These are phyloP conservation scores for Anisodus acutangulus DNA, from an alignment of 257 asterid genomes.

Conservation along the genomic window DNA sequence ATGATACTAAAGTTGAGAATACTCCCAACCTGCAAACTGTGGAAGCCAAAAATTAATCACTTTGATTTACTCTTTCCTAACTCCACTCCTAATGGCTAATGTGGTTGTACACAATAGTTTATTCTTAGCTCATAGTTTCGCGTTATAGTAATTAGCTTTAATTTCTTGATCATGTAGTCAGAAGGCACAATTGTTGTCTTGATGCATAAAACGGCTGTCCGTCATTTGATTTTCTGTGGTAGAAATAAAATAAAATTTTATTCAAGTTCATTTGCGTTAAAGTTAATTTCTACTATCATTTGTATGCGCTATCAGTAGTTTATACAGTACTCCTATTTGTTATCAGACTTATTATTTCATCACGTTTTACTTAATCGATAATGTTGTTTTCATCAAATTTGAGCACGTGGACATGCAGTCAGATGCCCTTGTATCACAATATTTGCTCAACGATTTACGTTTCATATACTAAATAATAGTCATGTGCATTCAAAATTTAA, in stretches of 20 bases:
- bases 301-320: too few relatives aligned
- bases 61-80: not conserved
- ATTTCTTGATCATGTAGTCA: not conserved
- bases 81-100: not conserved
- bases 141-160: not conserved
- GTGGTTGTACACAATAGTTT: constrained; percentile 3
- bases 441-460: not conserved
- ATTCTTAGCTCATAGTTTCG: not conserved
- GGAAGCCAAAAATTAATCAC: not conserved
- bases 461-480: too few relatives aligned
- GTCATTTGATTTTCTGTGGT: not conserved
- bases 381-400: not conserved
- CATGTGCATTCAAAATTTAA: too few relatives aligned
- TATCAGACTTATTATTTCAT: not conserved
- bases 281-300: not conserved
- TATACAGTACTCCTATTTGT: not conserved
- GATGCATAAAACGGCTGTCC: not conserved
- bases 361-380: not conserved
- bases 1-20: not conserved
- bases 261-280: not conserved
- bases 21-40: not conserved
- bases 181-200: not conserved
- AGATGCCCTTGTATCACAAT: not conserved
- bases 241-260: not conserved
- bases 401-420: not conserved